Conservation (phyloP, 805 yeast species). For the Hanseniaspora lindneri region DNA sequence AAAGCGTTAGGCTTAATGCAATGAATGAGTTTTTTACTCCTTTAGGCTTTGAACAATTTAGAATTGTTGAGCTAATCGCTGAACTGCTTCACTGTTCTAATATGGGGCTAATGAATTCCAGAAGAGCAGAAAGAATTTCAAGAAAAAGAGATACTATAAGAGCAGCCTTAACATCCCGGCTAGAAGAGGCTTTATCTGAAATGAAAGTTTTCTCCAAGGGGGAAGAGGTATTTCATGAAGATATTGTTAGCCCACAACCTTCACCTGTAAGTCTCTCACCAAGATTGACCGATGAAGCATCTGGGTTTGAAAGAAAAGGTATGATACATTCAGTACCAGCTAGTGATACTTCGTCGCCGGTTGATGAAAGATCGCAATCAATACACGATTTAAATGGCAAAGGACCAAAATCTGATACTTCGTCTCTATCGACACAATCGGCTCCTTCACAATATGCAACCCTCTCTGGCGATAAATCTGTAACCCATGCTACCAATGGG, state of each 20-base stretch:
- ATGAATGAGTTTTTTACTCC: constrained; percentile 53
- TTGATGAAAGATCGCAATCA: neutral
- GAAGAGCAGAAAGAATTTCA: constrained; percentile 55
- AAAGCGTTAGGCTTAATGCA: constrained; percentile 38
- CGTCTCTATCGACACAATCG: constrained; percentile 2
- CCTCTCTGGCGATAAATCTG: no score
- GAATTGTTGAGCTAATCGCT: constrained; percentile 83
- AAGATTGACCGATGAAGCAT: neutral
- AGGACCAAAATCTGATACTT: constrained; percentile 7
- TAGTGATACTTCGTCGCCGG: neutral
- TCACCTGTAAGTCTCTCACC: constrained; percentile 10
- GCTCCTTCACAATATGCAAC: no score
- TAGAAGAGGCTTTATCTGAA: constrained; percentile 29
- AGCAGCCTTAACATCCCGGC: constrained; percentile 35
- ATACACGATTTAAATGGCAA: neutral
- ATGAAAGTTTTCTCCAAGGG: constrained; percentile 16
- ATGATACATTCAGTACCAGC: constrained; percentile 22
- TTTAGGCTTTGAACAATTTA: constrained; percentile 82
- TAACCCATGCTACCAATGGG: no score
- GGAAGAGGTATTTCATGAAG: constrained; percentile 14
- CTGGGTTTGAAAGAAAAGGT: constrained; percentile 20
- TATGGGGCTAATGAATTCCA: constrained; percentile 80
- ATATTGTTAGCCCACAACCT: constrained; percentile 17
- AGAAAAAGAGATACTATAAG: constrained; percentile 59
- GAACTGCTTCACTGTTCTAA: constrained; percentile 95